Evolutionary conservation across 2,329 filamentous ascomycete genomes (phyloP), one percentile per base, ranked within the genome.

Genomic region (Trichoderma breve): DNA sequence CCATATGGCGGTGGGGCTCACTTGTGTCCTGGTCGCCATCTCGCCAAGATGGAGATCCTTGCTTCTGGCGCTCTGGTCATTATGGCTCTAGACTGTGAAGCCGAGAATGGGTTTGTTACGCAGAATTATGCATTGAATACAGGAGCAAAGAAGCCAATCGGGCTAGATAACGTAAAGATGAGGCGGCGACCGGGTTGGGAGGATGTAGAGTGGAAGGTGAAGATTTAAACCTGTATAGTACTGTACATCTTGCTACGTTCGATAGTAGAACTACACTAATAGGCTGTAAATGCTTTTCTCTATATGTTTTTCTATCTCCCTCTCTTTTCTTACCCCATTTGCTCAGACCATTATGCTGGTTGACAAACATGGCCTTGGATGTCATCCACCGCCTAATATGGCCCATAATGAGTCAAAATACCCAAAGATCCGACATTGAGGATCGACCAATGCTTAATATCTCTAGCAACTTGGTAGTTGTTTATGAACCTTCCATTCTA

Each of bases 1-100:
- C 65, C 65, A 21, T 69, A 60, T n/a, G 65, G 65, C 18, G 65
- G 65, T 30, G 65, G 65, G 11, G 51, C 51, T 24, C 65, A 69
- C 34, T 61, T 58, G 24, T 69, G 65, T 39, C 65, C 65, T 18
- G 65, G 65, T 34, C 47, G 65, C 21, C 65, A 69, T 18, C 36
- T 69, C 15, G 65, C 65, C 21, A 68, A 55, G 65, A 28, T 39
- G 65, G 65, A 69, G 65, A 69, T 69, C 6, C 28, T 60, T 18
- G 51, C 65, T 28, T 28, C 53, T 11, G 12, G 47, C 11, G 65
- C 51, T 11, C 28, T 69, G 9, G 24, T 58, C 6, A 28, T 69
- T 0, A 69, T 60, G 51, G 65, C 65, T 30, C 53, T 69, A 11
- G 65, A 69, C 12, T 30, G 43, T 39, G 21, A 36, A 43, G 32